phyloP scores from a whole-genome alignment of 2,329 filamentous ascomycete species.

The Cladophialophora carrionii region DNA sequence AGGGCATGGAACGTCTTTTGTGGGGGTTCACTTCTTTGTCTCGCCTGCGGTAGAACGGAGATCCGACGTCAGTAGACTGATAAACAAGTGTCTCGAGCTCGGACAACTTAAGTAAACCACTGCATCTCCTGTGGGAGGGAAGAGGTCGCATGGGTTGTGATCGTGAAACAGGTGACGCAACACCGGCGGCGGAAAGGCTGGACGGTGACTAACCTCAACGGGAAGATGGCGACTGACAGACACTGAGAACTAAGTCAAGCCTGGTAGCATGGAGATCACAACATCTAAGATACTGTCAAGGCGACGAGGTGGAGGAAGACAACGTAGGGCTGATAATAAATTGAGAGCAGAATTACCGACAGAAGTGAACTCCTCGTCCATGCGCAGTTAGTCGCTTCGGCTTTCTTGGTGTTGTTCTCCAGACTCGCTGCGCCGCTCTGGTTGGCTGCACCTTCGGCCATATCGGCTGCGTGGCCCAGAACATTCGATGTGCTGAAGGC shows the following conservation, averaged over 20 bases:
- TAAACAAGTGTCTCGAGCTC: slow-evolving; percentile 2
- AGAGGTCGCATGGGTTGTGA: slow-evolving; percentile 28
- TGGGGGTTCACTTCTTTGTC: slow-evolving; percentile 21
- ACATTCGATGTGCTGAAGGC: slow-evolving; percentile 7
- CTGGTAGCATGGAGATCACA: slow-evolving; percentile 16
- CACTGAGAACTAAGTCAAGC: slow-evolving; percentile 1
- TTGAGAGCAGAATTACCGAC: background rate
- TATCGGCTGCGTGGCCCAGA: slow-evolving; percentile 19
- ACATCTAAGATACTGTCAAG: slow-evolving; percentile 6
- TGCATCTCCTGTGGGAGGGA: slow-evolving; percentile 10
- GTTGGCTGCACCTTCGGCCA: slow-evolving; percentile 16
- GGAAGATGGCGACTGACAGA: slow-evolving; percentile 7
- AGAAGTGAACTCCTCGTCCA: slow-evolving; percentile 4
- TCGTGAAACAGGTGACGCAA: slow-evolving; percentile 35
- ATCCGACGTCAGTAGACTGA: slow-evolving; percentile 17
- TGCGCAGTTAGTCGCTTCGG: slow-evolving; percentile 1
- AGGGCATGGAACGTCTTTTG: slow-evolving; percentile 16
- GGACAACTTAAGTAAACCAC: slow-evolving; percentile 15
- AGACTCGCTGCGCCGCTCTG: slow-evolving; percentile 7
- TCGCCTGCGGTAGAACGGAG: slow-evolving; percentile 21
- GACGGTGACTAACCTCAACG: slow-evolving; percentile 29
- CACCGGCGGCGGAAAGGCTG: slow-evolving; percentile 26
- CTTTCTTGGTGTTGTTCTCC: slow-evolving; percentile 15
- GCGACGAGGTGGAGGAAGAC: slow-evolving; percentile 4
- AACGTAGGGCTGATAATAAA: slow-evolving; percentile 18